Evolutionary conservation across 495 filamentous ascomycete genomes (phyloP).

Genomic region (Recurvomyces mirabilis): DNA sequence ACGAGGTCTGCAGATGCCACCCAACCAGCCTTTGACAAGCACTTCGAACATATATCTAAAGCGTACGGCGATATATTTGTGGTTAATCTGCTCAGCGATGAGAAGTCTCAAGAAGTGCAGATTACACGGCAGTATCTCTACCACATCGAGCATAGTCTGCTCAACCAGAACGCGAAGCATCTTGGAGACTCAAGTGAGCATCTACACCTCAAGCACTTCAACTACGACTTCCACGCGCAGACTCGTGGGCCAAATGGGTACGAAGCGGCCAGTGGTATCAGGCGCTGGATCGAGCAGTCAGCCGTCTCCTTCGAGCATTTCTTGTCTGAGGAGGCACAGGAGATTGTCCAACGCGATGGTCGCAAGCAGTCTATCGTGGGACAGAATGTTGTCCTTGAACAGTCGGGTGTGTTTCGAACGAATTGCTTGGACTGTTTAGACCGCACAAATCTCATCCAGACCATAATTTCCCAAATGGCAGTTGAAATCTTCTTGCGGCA

Average conservation of each 20-base stretch:
- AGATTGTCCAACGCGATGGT: constrained; percentile 19
- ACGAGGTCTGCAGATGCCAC: constrained; percentile 84
- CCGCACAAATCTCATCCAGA: constrained; percentile 91
- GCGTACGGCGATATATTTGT: constrained; percentile 84
- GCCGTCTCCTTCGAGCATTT: constrained; percentile 85
- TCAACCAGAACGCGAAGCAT: constrained; percentile 41
- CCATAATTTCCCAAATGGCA: constrained; percentile 84
- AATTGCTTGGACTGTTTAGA: constrained; percentile 96
- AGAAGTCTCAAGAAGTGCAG: constrained; percentile 72
- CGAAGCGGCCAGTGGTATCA: constrained; percentile 72
- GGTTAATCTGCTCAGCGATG: constrained; percentile 80
- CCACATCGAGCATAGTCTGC: constrained; percentile 58
- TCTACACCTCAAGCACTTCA: constrained; percentile 46
- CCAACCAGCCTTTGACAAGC: constrained; percentile 88
- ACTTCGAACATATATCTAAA: constrained; percentile 71
- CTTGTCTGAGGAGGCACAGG: constrained; percentile 59
- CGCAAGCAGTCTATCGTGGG: constrained; percentile 14
- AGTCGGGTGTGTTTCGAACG: constrained; percentile 88
- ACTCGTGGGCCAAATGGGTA: constrained; percentile 80
- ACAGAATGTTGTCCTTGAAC: constrained; percentile 65
- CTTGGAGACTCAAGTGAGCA: constrained; percentile 6
- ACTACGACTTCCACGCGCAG: constrained; percentile 80
- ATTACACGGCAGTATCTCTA: constrained; percentile 65
- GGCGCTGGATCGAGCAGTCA: constrained; percentile 57
- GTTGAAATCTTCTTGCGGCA: constrained; percentile 68